A percentile compares a stretch with the other conserved stretches of the same genome.
phyloP scores from a whole-genome alignment of 2,329 filamentous ascomycete species.

The Alternaria ethzedia region DNA sequence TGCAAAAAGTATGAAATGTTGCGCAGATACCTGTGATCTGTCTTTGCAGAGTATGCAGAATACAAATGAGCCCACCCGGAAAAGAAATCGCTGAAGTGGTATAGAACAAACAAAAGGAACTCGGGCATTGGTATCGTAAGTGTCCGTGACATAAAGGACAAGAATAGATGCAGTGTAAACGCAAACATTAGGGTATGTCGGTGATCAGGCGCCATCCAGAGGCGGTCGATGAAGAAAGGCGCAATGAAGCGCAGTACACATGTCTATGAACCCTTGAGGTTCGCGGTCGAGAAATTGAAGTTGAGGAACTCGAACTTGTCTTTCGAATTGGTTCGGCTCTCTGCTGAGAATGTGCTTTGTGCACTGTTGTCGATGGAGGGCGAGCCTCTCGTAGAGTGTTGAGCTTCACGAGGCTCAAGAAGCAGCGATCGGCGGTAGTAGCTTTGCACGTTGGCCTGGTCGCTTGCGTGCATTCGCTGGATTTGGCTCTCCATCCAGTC shows the following conservation, averaged over 20 bases:
- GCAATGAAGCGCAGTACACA: slow-evolving; percentile 26
- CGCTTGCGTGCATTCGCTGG: slow-evolving; percentile 70
- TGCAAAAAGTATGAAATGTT: slow-evolving; percentile 14
- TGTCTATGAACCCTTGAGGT: slow-evolving; percentile 42
- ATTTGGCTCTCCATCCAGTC: slow-evolving; percentile 90
- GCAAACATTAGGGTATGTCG: slow-evolving; percentile 32
- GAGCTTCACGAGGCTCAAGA: slow-evolving; percentile 74
- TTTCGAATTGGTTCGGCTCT: slow-evolving; percentile 39
- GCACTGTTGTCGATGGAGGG: slow-evolving; percentile 35
- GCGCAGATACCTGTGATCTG: slow-evolving; percentile 10
- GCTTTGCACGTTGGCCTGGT: slow-evolving; percentile 67
- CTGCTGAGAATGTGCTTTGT: slow-evolving; percentile 32
- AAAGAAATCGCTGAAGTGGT: slow-evolving; percentile 63
- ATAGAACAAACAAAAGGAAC: slow-evolving; percentile 42
- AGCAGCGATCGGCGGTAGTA: slow-evolving; percentile 85
- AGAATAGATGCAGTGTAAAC: slow-evolving; percentile 25
- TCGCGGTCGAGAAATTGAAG: slow-evolving; percentile 43
- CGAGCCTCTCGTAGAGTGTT: slow-evolving; percentile 34
- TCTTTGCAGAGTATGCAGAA: slow-evolving; percentile 4
- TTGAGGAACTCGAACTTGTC: slow-evolving; percentile 49
- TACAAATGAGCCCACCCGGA: slow-evolving; percentile 59
- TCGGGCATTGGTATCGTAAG: slow-evolving; percentile 41
- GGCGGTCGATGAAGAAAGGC: slow-evolving; percentile 12
- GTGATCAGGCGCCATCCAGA: slow-evolving; percentile 17
- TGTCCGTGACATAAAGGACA: slow-evolving; percentile 32